These are phyloP conservation scores for Phytophthora agathidicida DNA, from an alignment of 352 stramenopile genomes.

Conservation along the genomic window DNA sequence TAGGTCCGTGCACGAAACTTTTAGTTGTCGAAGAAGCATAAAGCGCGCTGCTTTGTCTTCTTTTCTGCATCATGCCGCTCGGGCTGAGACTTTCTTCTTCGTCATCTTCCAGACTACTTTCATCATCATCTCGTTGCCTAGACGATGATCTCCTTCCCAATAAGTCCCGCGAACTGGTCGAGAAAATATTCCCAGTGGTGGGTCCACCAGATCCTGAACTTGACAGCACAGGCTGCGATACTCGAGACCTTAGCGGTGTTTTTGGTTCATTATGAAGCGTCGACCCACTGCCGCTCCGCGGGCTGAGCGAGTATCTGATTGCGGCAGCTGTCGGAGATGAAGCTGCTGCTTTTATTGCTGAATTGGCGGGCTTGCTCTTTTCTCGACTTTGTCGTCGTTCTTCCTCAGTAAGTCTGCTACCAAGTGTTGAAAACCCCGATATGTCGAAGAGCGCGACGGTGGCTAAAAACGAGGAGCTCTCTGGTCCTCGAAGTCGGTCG, in stretches of 20 bases:
- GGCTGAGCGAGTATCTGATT: background rate
- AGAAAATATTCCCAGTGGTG: slow-evolving; percentile 1
- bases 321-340: background rate
- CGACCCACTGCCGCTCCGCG: slow-evolving; percentile 20
- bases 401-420: slow-evolving; percentile 70
- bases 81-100: slow-evolving; percentile 20
- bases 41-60: slow-evolving; percentile 30
- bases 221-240: slow-evolving; percentile 22
- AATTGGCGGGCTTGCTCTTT: slow-evolving; percentile 1
- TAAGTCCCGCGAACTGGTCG: slow-evolving; percentile 11
- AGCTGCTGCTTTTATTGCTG: background rate
- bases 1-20: slow-evolving; percentile 58
- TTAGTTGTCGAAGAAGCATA: slow-evolving; percentile 23
- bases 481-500: slow-evolving; percentile 53
- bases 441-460: slow-evolving; percentile 88
- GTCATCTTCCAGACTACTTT: slow-evolving; percentile 10
- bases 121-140: slow-evolving; percentile 8
- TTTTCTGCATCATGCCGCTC: slow-evolving; percentile 49
- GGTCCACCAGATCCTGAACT: slow-evolving; percentile 5
- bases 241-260: slow-evolving; percentile 11
- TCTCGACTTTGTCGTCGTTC: slow-evolving; percentile 52
- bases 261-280: slow-evolving; percentile 9
- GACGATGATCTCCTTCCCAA: slow-evolving; percentile 3
- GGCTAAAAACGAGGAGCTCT: slow-evolving; percentile 53
- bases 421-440: slow-evolving; percentile 85